These are phyloP conservation scores for Bruguiera gymnorhiza DNA, from an alignment of 345 rosid genomes.

Conservation along the genomic window DNA sequence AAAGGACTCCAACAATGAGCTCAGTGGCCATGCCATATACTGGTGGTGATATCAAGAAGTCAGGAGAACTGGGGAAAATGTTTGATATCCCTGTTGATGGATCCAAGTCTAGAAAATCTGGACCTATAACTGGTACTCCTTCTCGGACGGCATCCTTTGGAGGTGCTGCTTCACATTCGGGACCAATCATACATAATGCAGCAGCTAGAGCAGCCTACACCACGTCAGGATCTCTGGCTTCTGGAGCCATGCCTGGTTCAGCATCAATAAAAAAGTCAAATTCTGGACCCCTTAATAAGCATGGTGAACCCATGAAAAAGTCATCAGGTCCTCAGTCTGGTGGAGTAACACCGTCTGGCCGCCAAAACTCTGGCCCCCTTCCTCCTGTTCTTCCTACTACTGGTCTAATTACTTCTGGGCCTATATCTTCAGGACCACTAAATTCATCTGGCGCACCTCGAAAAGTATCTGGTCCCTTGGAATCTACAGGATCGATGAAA, in stretches of 20 bases:
- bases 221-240: conserved; percentile 58
- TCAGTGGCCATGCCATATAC: conserved; percentile 91
- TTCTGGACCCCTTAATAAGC: conserved; percentile 88
- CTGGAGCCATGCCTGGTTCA: conserved; percentile 67
- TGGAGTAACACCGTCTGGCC: conserved; percentile 68
- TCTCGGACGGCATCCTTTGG: conserved; percentile 94
- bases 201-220: conserved; percentile 65
- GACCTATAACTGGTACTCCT: conserved; percentile 76
- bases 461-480: conserved; percentile 92
- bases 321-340: conserved; percentile 94
- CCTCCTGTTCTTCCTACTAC: conserved; percentile 86
- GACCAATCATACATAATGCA: conserved; percentile 74
- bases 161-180: conserved; percentile 73
- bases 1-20: conserved; percentile 81
- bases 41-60: conserved; percentile 88
- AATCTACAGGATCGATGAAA: conserved; percentile 74
- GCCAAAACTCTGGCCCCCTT: conserved; percentile 91
- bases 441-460: conserved; percentile 85
- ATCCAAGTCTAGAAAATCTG: conserved; percentile 84
- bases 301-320: conserved; percentile 90
- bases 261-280: conserved; percentile 84
- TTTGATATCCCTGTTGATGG: conserved; percentile 77
- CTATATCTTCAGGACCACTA: conserved; percentile 77
- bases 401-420: conserved; percentile 94
- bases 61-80: conserved; percentile 96